Percentiles rank a stretch among this genome's conserved stretches.
phyloP scores from a whole-genome alignment of 768 basidiomycete genomes.

The Amanita inopinata region DNA sequence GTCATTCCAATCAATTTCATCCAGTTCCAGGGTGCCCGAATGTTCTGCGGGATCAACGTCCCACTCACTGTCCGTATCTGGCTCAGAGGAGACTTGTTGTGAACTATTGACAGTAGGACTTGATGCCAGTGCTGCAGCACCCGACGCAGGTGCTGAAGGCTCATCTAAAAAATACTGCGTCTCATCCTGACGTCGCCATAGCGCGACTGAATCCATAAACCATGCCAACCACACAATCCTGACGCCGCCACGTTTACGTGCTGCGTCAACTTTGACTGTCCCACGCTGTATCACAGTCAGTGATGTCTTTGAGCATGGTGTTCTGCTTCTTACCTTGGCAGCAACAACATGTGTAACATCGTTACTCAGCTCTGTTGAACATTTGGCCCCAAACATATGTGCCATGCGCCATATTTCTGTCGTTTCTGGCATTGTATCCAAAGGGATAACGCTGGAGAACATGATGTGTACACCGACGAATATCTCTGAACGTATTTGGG shows the following conservation, averaged over 20 bases:
- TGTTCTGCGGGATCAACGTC: conserved; percentile 20
- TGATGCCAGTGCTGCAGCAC: conserved; percentile 16
- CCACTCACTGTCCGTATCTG: conserved; percentile 60
- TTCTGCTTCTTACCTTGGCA: conserved; percentile 50
- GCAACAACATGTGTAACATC: conserved; percentile 87
- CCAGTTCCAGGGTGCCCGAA: conserved; percentile 33
- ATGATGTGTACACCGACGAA: conserved; percentile 75
- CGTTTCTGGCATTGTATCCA: conserved; percentile 70
- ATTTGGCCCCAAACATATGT: conserved; percentile 79
- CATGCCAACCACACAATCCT: conserved; percentile 84
- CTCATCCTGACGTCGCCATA: conserved; percentile 82
- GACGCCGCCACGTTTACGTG: conserved; percentile 64
- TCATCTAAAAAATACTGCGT: conserved; percentile 64
- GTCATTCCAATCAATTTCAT: conserved; percentile 70
- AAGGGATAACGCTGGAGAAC: conserved; percentile 92
- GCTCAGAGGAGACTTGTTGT: conserved; percentile 52
- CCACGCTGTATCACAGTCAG: conserved; percentile 44
- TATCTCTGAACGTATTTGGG: conserved; percentile 62
- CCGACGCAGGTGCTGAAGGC: conserved; percentile 27
- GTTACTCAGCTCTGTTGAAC: conserved; percentile 55
- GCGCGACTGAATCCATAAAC: conserved; percentile 83
- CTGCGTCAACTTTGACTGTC: conserved; percentile 85
- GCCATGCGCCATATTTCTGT: conserved; percentile 85
- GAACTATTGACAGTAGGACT: conserved; percentile 25
- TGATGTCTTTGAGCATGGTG: not conserved